Evolutionary conservation across 2,329 filamentous ascomycete species (phyloP).

Genomic region (Fusarium sp.): DNA sequence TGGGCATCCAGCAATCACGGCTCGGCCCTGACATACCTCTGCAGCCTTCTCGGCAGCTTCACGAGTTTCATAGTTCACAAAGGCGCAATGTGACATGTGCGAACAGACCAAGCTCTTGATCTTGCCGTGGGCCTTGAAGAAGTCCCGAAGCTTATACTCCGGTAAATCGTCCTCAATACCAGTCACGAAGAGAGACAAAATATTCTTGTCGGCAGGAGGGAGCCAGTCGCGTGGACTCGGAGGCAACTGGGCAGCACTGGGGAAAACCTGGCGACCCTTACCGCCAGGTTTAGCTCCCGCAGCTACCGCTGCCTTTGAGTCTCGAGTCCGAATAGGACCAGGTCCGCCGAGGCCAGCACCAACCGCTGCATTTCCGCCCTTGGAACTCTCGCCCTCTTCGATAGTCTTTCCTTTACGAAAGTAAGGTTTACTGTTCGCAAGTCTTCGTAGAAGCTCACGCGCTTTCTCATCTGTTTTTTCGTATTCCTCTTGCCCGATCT

Average conservation of each 20-base stretch:
- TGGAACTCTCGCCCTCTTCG: conserved; percentile 59
- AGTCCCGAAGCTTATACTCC: conserved; percentile 89
- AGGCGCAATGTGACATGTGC: conserved; percentile 96
- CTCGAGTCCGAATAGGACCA: conserved; percentile 83
- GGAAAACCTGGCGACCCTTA: conserved; percentile 68
- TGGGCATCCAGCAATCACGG: conserved; percentile 90
- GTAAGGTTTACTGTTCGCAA: conserved; percentile 95
- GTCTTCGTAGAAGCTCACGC: conserved; percentile 81
- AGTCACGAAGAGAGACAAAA: conserved; percentile 94
- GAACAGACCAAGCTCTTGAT: conserved; percentile 95
- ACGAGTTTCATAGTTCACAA: conserved; percentile 91
- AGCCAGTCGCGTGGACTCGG: conserved; percentile 86
- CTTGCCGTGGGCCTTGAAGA: conserved; percentile 89
- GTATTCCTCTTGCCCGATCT: conserved; percentile 87
- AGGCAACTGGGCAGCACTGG: conserved; percentile 77
- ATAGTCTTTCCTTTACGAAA: conserved; percentile 87
- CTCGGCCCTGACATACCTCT: conserved; percentile 84
- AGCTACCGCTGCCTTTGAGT: conserved; percentile 65
- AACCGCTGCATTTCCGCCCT: conserved; percentile 60
- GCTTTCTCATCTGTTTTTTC: conserved; percentile 98
- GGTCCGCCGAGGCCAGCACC: conserved; percentile 71
- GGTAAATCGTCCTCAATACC: conserved; percentile 96
- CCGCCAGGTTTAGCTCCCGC: conserved; percentile 61
- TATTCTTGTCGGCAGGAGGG: conserved; percentile 84
- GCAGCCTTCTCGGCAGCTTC: conserved; percentile 89